Percentiles rank a stretch among this genome's conserved stretches.
Evolutionary conservation across 768 basidiomycete species (phyloP).

Genomic region (Pleurotus djamor): DNA sequence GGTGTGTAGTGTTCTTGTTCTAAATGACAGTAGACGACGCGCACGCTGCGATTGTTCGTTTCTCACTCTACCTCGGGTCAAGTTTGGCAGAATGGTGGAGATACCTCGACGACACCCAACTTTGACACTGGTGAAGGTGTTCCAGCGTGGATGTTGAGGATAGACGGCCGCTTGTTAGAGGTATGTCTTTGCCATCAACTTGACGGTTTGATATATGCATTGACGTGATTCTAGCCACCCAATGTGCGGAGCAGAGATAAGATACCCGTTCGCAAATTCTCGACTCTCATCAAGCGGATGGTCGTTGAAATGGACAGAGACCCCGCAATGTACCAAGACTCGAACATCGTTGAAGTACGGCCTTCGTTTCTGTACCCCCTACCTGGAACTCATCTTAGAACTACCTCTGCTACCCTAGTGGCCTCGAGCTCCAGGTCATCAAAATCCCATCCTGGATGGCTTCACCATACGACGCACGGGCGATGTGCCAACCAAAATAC

Average conservation of each 20-base stretch:
- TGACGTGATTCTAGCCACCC: constrained; percentile 35
- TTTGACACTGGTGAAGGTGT: constrained; percentile 88
- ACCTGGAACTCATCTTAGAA: not conserved
- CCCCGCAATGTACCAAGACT: constrained; percentile 74
- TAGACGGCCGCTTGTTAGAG: constrained; percentile 87
- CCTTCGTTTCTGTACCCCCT: not conserved
- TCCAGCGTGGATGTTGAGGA: constrained; percentile 83
- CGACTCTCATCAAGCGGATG: constrained; percentile 81
- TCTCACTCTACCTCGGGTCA: constrained; percentile 88
- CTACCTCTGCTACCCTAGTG: constrained; percentile 39
- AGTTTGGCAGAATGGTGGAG: constrained; percentile 71
- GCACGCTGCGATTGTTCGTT: constrained; percentile 82
- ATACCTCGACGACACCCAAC: constrained; percentile 39
- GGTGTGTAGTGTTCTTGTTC: not conserved
- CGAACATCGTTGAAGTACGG: constrained; percentile 86
- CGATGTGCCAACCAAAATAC: constrained; percentile 71
- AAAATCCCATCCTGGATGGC: constrained; percentile 73
- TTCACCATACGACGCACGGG: constrained; percentile 84
- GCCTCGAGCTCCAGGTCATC: constrained; percentile 53
- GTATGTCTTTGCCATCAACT: constrained; percentile 31
- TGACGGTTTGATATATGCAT: constrained; percentile 1
- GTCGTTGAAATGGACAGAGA: constrained; percentile 88
- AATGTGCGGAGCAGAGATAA: constrained; percentile 67
- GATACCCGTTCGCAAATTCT: constrained; percentile 70
- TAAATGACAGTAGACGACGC: constrained; percentile 54